Percentiles rank a stretch among this genome's conserved stretches.
Evolutionary conservation across 73 alveolate genomes (phyloP).

Genomic region (Paramecium caudatum): DNA sequence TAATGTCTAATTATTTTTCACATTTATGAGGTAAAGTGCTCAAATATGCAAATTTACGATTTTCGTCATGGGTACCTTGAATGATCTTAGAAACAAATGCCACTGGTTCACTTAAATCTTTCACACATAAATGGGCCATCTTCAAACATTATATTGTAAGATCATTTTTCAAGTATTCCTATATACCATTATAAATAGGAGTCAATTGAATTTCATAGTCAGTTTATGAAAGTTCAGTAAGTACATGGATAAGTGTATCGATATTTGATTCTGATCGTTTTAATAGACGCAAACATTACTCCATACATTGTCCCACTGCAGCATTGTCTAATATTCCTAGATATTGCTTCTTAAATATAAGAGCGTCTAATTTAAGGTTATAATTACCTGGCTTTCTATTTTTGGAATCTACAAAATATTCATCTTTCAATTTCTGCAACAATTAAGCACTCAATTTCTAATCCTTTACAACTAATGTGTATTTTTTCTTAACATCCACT

Average conservation of each 20-base stretch:
- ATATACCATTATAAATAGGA: background rate
- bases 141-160: slow-evolving; percentile 20
- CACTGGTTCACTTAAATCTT: slow-evolving; percentile 8
- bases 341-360: background rate
- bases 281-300: slow-evolving; percentile 11
- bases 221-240: background rate
- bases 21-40: slow-evolving; percentile 23
- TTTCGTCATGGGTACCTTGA: slow-evolving; percentile 14
- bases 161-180: slow-evolving; percentile 44
- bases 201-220: background rate
- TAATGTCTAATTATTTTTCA: background rate
- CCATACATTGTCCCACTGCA: background rate
- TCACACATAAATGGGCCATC: slow-evolving; percentile 14
- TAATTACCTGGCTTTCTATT: background rate
- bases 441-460: background rate
- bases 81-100: background rate
- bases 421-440: slow-evolving; percentile 17
- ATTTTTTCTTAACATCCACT: background rate
- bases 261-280: slow-evolving; percentile 57
- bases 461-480: slow-evolving; percentile 11
- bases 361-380: background rate
- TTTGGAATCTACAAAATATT: slow-evolving; percentile 38
- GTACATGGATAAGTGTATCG: background rate
- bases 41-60: background rate
- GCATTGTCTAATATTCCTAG: background rate